These are phyloP conservation scores for Hamamelis virginiana DNA, from an alignment of 164 flowering plant genomes.

Conservation along the genomic window DNA sequence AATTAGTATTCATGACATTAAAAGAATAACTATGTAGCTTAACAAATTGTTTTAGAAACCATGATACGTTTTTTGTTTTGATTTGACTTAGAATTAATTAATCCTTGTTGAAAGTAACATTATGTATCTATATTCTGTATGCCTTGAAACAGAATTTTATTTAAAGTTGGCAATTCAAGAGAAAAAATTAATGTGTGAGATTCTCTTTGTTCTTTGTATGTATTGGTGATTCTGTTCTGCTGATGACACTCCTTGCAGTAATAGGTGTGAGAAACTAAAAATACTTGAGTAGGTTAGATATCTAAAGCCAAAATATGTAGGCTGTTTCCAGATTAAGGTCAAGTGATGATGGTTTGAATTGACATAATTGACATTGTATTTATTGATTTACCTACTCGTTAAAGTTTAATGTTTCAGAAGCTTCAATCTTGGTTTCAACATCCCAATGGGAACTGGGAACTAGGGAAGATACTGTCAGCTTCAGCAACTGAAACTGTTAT, in stretches of 20 bases:
- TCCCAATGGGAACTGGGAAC: conserved; percentile 85
- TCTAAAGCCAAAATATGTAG: background rate
- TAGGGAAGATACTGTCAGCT: conserved; percentile 65
- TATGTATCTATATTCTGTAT: background rate
- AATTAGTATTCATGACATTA: background rate
- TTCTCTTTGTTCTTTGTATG: background rate
- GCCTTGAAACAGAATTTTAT: background rate
- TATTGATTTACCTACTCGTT: conserved; percentile 30
- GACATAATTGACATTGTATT: conserved; percentile 12
- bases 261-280: conserved; percentile 1
- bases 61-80: background rate
- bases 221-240: background rate
- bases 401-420: conserved; percentile 67
- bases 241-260: conserved; percentile 5
- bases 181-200: background rate
- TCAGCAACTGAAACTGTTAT: conserved; percentile 65
- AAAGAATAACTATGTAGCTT: background rate
- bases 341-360: conserved; percentile 6
- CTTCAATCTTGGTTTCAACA: conserved; percentile 84
- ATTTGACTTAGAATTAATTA: background rate
- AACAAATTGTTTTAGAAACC: background rate
- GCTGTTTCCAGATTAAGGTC: background rate
- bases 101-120: background rate
- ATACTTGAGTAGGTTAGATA: background rate
- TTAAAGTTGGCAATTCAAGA: background rate